Evolutionary conservation across 768 basidiomycete species (phyloP).

Genomic region (Dacryopinax primogenitus): DNA sequence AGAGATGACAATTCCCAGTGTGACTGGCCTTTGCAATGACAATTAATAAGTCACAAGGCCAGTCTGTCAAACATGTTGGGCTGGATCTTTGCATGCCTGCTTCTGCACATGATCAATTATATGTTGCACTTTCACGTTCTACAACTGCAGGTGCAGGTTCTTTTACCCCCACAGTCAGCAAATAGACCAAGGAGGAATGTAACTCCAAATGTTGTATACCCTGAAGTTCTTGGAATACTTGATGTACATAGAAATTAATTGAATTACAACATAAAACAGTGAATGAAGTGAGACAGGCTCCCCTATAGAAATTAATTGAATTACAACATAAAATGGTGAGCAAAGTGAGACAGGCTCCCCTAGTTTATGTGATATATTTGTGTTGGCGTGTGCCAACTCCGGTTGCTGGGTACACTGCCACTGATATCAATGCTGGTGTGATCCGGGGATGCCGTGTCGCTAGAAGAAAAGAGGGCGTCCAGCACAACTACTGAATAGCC

Average conservation of each 20-base stretch:
- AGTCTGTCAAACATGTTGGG: constrained; percentile 13
- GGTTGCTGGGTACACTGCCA: too few species aligned
- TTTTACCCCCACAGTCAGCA: constrained; percentile 10
- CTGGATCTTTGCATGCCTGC: constrained; percentile 10
- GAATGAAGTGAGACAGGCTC: too few species aligned
- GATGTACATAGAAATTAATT: background rate
- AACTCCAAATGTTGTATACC: constrained; percentile 12
- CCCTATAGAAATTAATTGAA: too few species aligned
- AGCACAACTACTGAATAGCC: too few species aligned
- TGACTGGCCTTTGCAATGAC: constrained; percentile 15
- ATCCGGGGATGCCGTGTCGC: too few species aligned
- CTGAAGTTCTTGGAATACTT: constrained; percentile 9
- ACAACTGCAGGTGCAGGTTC: background rate
- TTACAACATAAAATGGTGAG: background rate
- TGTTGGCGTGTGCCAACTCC: too few species aligned
- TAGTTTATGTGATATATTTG: too few species aligned
- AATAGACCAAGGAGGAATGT: background rate
- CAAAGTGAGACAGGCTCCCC: background rate
- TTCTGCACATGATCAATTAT: constrained; percentile 10
- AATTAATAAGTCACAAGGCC: constrained; percentile 17
- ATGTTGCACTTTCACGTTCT: constrained; percentile 13
- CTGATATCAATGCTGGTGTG: too few species aligned
- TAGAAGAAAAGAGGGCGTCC: too few species aligned
- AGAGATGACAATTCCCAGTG: constrained; percentile 14
- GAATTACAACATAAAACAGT: background rate